Evolutionary conservation across 176 grass and related monocot genomes (phyloP), one percentile per base, ranked within the genome.

Genomic region (Olyra latifolia): DNA sequence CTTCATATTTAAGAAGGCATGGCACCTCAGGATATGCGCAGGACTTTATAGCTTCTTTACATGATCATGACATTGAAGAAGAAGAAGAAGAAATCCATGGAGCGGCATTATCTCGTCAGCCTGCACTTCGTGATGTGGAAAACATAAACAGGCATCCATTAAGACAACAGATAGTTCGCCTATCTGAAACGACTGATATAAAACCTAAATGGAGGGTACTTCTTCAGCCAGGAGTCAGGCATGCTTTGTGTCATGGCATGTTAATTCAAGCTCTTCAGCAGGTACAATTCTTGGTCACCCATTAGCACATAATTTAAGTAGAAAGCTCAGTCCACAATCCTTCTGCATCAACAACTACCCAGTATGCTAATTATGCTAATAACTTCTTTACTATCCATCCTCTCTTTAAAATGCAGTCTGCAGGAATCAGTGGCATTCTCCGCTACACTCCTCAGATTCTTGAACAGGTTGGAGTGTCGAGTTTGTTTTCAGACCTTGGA

Each of bases 391-490:
- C 49, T 67, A 25, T 73, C 58, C 64, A 8, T 16, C 45, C 1
- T 74, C n/a, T 59, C 30, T 84, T 5, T 10, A 61, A 78, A 84
- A 84, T 75, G 80, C 77, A 98, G 95, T 94, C 91, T 80, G 69
- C 95, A 74, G 95, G 95, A 79, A 94, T 98, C 82, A 92, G 73
- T 78, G 85, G 80, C 29, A 87, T 98, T 84, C 83, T 98, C 45
- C 91, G 75, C 71, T 94, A 87, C 81, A 92, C 88, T 49, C 95
- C 92, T 83, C 83, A 92, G 72, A 94, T 98, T 49, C 80, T 94
- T 76, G 81, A 98, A 76, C 73, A 93, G 67, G 90, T 82, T 81
- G 92, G 90, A 68, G 90, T 94, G 43, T 89, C 52, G 46, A 79
- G 74, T 77, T 85, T 94, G 54, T 79, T 92, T 80, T 69, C 87